Base-by-base conservation (phyloP, 2,329 filamentous ascomycete genomes). In the Shiraia sp. region DNA sequence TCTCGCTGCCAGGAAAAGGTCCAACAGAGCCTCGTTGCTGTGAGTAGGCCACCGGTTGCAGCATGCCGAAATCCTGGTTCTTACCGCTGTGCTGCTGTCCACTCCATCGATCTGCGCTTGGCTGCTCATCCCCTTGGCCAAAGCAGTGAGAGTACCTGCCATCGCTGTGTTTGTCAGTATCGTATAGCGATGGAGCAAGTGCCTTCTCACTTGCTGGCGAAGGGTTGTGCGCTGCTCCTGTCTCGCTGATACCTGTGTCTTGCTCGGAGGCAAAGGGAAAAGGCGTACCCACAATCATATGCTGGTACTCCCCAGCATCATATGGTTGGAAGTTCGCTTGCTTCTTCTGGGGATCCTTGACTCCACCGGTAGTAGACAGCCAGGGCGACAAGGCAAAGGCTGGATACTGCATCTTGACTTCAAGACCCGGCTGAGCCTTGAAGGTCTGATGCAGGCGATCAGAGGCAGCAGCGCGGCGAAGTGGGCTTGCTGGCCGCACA, bases 11-110 rank as follows among this genome's bases (percentile, higher is more conserved):
- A 6, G 41, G 46, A 40, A 55, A 55, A 10, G 49, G 38, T 6
- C 28, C 37, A 3, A 52, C 33, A 15, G 59, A 57, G 30, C 49
- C 49, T 13, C 54, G 36, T 1, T 59, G 57, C 3, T 64, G 64
- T n/a, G 58, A 60, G 37, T 68, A 69, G 35, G 67, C 65, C 3
- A 53, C 51, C 10, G 63, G 59, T 6, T 37, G 58, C n/a, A 62
- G 38, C 2, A 38, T 42, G 19, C 42, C 49, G 24, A 40, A 42
- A 14, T 23, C 36, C 15, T 17, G 37, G 22, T 30, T 40, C 8
- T 45, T 26, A 22, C 26, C 14, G 31, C 32, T 26, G 27, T 40
- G 42, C 4, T 42, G 32, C n/a, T 53, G 47, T 10, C 54, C 47
- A 28, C 55, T 62, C 45, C 32, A 42, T n/a, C 35, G 42, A 16